Conservation (phyloP, 176 grass and related monocot genomes). For the Microstegium vimineum region DNA sequence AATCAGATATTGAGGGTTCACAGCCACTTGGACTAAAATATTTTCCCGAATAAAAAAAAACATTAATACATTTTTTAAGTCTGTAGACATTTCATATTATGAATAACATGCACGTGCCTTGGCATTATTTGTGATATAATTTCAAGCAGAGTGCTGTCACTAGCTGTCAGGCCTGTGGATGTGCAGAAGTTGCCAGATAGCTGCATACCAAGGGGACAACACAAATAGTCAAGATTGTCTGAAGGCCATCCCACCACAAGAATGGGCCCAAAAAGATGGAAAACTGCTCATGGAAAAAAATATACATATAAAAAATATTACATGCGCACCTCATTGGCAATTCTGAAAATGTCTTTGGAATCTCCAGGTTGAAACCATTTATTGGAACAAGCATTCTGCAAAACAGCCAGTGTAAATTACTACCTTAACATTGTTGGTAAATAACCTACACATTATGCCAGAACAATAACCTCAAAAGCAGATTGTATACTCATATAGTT, state of each 20-base stretch:
- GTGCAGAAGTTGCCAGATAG: conserved; percentile 71
- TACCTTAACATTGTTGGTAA: background rate
- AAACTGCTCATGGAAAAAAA: conserved; percentile 6
- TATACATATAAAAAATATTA: conserved; percentile 17
- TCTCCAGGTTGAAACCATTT: conserved; percentile 71
- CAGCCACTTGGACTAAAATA: background rate
- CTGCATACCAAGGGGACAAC: conserved; percentile 39
- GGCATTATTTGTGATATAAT: conserved; percentile 60
- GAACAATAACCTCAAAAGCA: background rate
- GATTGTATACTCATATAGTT: conserved; percentile 14
- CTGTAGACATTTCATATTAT: background rate
- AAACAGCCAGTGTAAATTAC: conserved; percentile 20
- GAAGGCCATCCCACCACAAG: background rate
- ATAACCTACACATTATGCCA: background rate
- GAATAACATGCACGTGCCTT: conserved; percentile 44
- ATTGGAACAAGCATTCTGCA: conserved; percentile 85
- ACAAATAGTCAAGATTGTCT: conserved; percentile 30
- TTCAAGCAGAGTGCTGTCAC: conserved; percentile 34
- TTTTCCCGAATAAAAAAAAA: background rate
- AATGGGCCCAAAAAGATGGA: background rate
- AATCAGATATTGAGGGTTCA: background rate
- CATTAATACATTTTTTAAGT: background rate
- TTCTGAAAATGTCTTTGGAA: conserved; percentile 53
- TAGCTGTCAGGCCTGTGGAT: conserved; percentile 15
- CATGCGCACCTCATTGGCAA: conserved; percentile 70